Base-by-base conservation (phyloP, 2,329 filamentous ascomycete species). In the Fusarium subtropicale region DNA sequence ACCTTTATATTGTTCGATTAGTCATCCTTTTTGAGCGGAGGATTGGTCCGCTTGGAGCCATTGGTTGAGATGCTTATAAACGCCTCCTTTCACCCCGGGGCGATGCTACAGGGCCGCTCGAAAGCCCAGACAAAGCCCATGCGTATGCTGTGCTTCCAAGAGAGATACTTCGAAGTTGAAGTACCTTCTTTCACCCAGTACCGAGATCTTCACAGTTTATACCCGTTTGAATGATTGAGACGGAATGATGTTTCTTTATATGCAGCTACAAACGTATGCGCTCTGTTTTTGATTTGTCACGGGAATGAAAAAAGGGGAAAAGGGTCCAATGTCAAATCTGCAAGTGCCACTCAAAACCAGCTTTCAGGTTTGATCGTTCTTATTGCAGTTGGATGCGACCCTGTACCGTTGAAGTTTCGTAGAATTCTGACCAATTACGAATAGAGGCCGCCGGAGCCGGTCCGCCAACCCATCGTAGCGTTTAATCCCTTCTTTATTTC, bases 211-310 rank as follows among this genome's bases (percentile, higher is more conserved):
- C 22, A 26, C 13, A 38, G 26, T 28, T 34, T 26, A 22, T 38
- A 3, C 3, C 6, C 45, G 11, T 54, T 34, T 36, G 5, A 44
- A 45, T 15, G 13, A 4, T 20, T 30, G 18, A 16, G 20, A 50
- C 53, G 42, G 56, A 22, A 64, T 70, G 57, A 70, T 66, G 46
- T 66, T 33, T 12, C 5, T 16, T 22, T 22, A 22, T 22, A 22
- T 22, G 20, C 20, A 22, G 3, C 20, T 22, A 22, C 20, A 22
- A 22, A 22, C 20, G 20, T 22, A 22, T 22, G 20, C 24, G 22
- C 22, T 45, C 45, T 30, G 8, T 18, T 34, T 55, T 1, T 36
- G 26, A 63, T 69, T 67, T 30, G 52, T 16, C 13, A 20, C 26
- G 12, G 8, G 10, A 34, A 12, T 12, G 13, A 10, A 5, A 30